Percentiles rank a stretch among this genome's conserved stretches.
Evolutionary conservation across 2,329 filamentous ascomycete genomes (phyloP).

Genomic region (Chrysoporthe cubensis): DNA sequence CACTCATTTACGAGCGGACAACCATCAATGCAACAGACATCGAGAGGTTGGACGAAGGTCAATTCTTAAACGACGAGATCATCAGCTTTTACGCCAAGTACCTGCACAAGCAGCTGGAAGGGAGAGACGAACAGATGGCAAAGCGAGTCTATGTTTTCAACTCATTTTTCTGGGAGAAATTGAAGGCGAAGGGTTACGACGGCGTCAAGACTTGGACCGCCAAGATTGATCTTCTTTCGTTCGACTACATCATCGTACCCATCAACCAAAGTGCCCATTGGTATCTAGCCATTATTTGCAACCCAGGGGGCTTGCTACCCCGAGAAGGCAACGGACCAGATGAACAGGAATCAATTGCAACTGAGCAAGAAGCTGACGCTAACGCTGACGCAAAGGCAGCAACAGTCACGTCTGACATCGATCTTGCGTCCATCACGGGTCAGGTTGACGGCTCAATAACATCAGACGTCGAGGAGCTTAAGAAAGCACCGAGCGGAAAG

Average conservation of each 20-base stretch:
- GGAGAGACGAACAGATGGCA: conserved; percentile 57
- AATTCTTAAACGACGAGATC: conserved; percentile 91
- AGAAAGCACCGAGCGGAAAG: conserved; percentile 15
- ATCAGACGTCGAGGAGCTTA: not conserved
- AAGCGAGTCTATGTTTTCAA: conserved; percentile 85
- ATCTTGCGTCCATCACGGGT: conserved; percentile 17
- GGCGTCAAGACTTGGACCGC: conserved; percentile 87
- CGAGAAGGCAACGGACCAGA: not conserved
- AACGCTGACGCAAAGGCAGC: conserved; percentile 23
- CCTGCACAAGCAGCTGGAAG: conserved; percentile 64
- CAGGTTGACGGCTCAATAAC: conserved; percentile 7
- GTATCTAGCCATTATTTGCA: conserved; percentile 96
- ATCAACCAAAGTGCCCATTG: conserved; percentile 89
- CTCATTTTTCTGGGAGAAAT: conserved; percentile 84
- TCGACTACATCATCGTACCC: conserved; percentile 88
- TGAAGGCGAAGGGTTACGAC: conserved; percentile 83
- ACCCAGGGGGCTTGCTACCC: conserved; percentile 67
- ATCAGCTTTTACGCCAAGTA: conserved; percentile 86
- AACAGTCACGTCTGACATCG: conserved; percentile 16
- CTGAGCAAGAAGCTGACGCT: conserved; percentile 2
- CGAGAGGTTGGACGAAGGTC: conserved; percentile 75
- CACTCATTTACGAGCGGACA: conserved; percentile 68
- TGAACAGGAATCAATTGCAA: not conserved
- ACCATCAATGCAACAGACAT: conserved; percentile 76
- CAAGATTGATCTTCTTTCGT: conserved; percentile 79